phyloP scores from a whole-genome alignment of 2,329 filamentous ascomycete genomes.

The Ophiognomonia clavigignenti-juglandacearum region DNA sequence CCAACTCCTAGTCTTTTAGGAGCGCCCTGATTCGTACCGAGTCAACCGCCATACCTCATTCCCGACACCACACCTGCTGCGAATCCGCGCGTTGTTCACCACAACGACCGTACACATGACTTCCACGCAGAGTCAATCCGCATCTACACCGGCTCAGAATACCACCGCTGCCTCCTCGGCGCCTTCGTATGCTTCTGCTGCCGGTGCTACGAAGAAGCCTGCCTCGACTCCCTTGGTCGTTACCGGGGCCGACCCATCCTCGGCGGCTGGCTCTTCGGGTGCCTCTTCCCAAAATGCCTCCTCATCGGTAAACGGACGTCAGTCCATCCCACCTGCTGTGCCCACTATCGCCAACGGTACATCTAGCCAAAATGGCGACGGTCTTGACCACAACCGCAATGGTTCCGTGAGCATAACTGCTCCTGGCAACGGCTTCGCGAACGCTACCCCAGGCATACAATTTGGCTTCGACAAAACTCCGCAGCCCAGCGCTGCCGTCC shows the following conservation, averaged over 20 bases:
- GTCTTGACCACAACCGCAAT: slow-evolving; percentile 74
- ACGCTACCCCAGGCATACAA: slow-evolving; percentile 53
- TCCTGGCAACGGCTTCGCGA: slow-evolving; percentile 67
- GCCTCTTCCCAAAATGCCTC: slow-evolving; percentile 55
- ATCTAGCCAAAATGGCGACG: slow-evolving; percentile 63
- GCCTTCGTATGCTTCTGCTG: slow-evolving; percentile 62
- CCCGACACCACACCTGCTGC: slow-evolving; percentile 4
- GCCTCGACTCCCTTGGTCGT: slow-evolving; percentile 56
- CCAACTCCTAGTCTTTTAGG: not conserved
- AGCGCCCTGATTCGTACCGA: not conserved
- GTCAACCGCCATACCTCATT: not conserved
- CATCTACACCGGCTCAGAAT: slow-evolving; percentile 52
- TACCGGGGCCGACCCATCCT: slow-evolving; percentile 51
- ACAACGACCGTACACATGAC: slow-evolving; percentile 46
- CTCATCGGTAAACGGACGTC: slow-evolving; percentile 75
- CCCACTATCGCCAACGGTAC: slow-evolving; percentile 60
- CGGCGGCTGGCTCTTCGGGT: slow-evolving; percentile 51
- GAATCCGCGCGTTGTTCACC: slow-evolving; percentile 13
- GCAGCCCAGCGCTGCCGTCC: slow-evolving; percentile 48
- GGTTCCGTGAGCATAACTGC: slow-evolving; percentile 88
- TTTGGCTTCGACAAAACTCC: slow-evolving; percentile 79
- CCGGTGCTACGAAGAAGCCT: slow-evolving; percentile 58
- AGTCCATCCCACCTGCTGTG: slow-evolving; percentile 60
- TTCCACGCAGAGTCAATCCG: slow-evolving; percentile 53
- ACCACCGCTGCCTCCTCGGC: slow-evolving; percentile 50